phyloP scores from a whole-genome alignment of 2,329 filamentous ascomycete genomes.

The Stenocarpella maydis region DNA sequence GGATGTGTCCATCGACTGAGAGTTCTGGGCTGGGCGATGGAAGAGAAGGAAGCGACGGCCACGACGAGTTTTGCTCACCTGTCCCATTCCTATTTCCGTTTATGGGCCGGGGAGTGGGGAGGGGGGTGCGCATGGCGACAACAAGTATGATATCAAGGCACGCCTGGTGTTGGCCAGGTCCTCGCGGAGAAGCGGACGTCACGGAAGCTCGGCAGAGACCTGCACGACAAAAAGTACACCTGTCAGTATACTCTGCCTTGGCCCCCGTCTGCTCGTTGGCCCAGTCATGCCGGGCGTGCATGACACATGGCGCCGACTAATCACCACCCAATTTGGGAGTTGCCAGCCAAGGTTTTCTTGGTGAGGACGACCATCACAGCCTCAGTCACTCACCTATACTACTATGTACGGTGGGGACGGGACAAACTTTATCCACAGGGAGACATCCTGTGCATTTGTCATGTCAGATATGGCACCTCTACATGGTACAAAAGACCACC shows the following conservation, averaged over 20 bases:
- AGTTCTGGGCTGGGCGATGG: conserved; percentile 17
- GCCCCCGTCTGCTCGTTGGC: not conserved
- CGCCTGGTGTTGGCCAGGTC: conserved; percentile 5
- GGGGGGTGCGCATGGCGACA: no score
- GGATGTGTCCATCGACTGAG: conserved; percentile 5
- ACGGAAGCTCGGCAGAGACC: not conserved
- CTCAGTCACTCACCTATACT: not conserved
- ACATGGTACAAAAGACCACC: not conserved
- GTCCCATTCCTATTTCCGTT: no score
- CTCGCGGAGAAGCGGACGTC: not conserved
- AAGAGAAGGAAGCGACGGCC: conserved; percentile 2
- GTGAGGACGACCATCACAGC: conserved; percentile 1
- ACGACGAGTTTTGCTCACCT: not conserved
- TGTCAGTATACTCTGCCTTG: not conserved
- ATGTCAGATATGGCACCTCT: not conserved
- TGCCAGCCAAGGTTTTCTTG: conserved; percentile 9
- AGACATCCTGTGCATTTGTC: no score
- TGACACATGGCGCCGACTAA: not conserved
- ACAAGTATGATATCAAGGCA: conserved; percentile 13
- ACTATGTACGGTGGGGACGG: not conserved
- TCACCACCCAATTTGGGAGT: not conserved
- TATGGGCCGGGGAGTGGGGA: not conserved
- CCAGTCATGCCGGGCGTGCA: conserved; percentile 4
- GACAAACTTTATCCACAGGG: not conserved
- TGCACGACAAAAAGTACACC: not conserved